Percentiles rank a stretch among this genome's conserved stretches.
Evolutionary conservation across 1,284 basidiomycete species (phyloP).

Genomic region (Sanghuangporus sanghuang): DNA sequence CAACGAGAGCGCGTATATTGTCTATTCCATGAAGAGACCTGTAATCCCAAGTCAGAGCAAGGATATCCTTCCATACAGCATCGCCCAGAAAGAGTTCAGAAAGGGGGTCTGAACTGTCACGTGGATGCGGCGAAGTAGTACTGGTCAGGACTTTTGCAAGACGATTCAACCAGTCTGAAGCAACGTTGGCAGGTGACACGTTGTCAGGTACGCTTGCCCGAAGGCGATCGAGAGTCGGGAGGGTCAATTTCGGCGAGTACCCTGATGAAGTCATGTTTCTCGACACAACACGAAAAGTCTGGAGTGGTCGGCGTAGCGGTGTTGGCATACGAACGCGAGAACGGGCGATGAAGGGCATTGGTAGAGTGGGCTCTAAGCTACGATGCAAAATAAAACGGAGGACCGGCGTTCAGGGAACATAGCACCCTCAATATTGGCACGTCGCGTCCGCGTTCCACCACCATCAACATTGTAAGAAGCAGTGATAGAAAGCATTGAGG

Average conservation of each 20-base stretch:
- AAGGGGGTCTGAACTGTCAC: constrained; percentile 21
- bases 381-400: no score
- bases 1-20: constrained; percentile 37
- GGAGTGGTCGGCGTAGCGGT: no score
- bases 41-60: constrained; percentile 61
- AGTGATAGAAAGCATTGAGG: no score
- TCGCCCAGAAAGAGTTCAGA: constrained; percentile 38
- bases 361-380: no score
- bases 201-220: constrained; percentile 28
- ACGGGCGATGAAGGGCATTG: no score
- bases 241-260: constrained; percentile 6
- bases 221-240: constrained; percentile 43
- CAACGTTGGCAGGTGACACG: constrained; percentile 33
- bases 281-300: no score
- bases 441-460: no score
- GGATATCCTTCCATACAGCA: constrained; percentile 54
- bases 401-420: no score
- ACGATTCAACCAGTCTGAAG: constrained; percentile 39
- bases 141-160: constrained; percentile 34
- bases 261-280: no score
- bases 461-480: no score
- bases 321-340: no score
- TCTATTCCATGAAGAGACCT: constrained; percentile 48
- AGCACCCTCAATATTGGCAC: no score
- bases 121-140: constrained; percentile 27